Evolutionary conservation across 495 filamentous ascomycete genomes (phyloP).

Genomic region (Penicillium paxilli): DNA sequence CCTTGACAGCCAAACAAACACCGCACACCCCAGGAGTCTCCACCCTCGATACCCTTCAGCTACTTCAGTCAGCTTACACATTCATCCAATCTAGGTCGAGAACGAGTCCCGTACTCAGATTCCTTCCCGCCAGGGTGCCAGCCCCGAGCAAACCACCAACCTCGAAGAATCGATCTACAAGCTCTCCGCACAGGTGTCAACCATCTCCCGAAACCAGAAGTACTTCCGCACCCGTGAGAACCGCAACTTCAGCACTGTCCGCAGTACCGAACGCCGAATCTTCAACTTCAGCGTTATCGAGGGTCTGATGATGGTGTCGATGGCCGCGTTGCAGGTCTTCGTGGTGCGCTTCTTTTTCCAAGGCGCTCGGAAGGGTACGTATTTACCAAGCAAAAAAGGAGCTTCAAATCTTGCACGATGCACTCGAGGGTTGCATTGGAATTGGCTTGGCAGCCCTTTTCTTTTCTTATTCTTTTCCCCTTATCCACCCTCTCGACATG

Average conservation of each 20-base stretch:
- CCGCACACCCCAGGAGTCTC: background rate
- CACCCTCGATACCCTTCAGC: background rate
- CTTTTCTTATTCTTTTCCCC: background rate
- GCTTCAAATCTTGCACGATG: no score
- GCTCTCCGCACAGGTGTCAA: slow-evolving; percentile 90
- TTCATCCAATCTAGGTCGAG: slow-evolving; percentile 66
- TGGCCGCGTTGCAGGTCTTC: slow-evolving; percentile 97
- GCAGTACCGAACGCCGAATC: slow-evolving; percentile 91
- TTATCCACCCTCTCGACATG: background rate
- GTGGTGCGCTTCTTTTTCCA: slow-evolving; percentile 99
- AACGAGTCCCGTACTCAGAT: slow-evolving; percentile 82
- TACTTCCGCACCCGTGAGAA: slow-evolving; percentile 99
- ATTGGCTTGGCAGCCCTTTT: no score
- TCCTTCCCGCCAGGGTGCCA: slow-evolving; percentile 86
- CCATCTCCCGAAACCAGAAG: slow-evolving; percentile 95
- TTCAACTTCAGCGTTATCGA: slow-evolving; percentile 98
- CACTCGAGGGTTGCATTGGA: background rate
- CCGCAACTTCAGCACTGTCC: slow-evolving; percentile 96
- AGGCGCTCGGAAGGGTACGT: slow-evolving; percentile 72
- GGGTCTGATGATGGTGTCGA: slow-evolving; percentile 85
- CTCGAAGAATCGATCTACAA: slow-evolving; percentile 97
- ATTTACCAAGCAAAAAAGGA: background rate
- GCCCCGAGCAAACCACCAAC: slow-evolving; percentile 85
- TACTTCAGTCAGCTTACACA: slow-evolving; percentile 4
- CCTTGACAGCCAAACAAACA: background rate